Conservation (phyloP, 148 eudicot genomes). For the Cornus kousa region DNA sequence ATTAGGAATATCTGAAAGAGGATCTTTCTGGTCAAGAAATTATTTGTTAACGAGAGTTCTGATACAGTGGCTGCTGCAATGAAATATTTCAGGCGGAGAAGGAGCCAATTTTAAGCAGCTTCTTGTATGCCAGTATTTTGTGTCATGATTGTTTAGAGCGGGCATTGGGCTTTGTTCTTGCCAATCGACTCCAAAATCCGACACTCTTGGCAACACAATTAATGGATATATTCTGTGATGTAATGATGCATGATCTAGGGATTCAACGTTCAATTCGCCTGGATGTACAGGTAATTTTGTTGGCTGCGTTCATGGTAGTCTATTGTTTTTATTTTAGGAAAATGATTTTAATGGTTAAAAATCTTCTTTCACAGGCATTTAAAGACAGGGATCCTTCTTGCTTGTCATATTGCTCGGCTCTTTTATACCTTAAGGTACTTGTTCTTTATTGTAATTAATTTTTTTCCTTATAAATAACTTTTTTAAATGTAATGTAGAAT, state of each 20-base stretch:
- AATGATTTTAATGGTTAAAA: background rate
- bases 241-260: constrained; percentile 38
- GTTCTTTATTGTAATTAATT: background rate
- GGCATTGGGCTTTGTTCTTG: constrained; percentile 48
- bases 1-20: background rate
- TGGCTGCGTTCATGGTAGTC: background rate
- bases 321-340: background rate
- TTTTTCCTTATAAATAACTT: background rate
- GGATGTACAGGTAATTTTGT: constrained; percentile 50
- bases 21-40: background rate
- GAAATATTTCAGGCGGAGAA: constrained; percentile 51
- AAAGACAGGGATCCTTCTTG: constrained; percentile 64
- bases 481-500: background rate
- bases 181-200: constrained; percentile 53
- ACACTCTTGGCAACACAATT: constrained; percentile 53
- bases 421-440: constrained; percentile 54
- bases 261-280: constrained; percentile 48
- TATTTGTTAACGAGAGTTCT: background rate
- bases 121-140: constrained; percentile 56
- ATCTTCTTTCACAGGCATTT: constrained; percentile 40
- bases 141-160: constrained; percentile 51
- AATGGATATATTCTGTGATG: constrained; percentile 48
- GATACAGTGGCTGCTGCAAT: background rate
- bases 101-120: constrained; percentile 66
- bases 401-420: constrained; percentile 56